A percentile compares a stretch with the other conserved stretches of the same genome.
These are phyloP conservation scores for Cladosporium sp. DNA, from an alignment of 2,329 filamentous ascomycete genomes.

Conservation along the genomic window DNA sequence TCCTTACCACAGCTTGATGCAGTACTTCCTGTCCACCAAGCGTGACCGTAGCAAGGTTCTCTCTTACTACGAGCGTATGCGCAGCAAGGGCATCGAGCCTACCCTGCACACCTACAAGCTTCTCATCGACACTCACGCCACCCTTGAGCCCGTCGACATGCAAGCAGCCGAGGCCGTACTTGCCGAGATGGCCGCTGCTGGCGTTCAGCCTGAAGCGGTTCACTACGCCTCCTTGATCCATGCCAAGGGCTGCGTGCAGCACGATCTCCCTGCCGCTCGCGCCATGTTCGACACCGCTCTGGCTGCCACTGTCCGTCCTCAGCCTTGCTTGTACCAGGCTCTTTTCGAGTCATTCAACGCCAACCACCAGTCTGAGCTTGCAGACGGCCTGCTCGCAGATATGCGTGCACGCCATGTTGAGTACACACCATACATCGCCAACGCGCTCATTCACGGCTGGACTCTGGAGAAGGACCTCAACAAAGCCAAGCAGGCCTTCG, in stretches of 20 bases:
- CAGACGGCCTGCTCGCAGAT: slow-evolving; percentile 66
- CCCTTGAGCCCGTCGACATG: slow-evolving; percentile 88
- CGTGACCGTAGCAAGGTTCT: slow-evolving; percentile 92
- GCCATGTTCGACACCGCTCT: slow-evolving; percentile 79
- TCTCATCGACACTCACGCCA: slow-evolving; percentile 90
- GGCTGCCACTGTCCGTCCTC: slow-evolving; percentile 63
- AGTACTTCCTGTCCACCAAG: slow-evolving; percentile 98
- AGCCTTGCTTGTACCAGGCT: slow-evolving; percentile 89
- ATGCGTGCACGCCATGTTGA: slow-evolving; percentile 74
- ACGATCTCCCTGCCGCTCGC: slow-evolving; percentile 81
- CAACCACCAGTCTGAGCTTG: slow-evolving; percentile 70
- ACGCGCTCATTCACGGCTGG: slow-evolving; percentile 97
- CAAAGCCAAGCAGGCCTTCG: slow-evolving; percentile 75
- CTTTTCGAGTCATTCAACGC: slow-evolving; percentile 97
- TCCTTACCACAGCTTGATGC: slow-evolving; percentile 99
- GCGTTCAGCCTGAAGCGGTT: slow-evolving; percentile 78
- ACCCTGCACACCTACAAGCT: slow-evolving; percentile 98
- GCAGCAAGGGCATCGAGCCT: slow-evolving; percentile 76
- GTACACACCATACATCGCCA: slow-evolving; percentile 96
- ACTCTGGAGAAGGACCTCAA: slow-evolving; percentile 74
- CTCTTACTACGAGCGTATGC: slow-evolving; percentile 93
- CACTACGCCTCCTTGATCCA: slow-evolving; percentile 96
- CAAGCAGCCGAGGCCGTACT: slow-evolving; percentile 79
- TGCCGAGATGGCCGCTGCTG: slow-evolving; percentile 68
- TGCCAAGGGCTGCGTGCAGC: slow-evolving; percentile 87